Evolutionary conservation across 73 alveolate species (phyloP).

Genomic region (Paramecium bursaria): DNA sequence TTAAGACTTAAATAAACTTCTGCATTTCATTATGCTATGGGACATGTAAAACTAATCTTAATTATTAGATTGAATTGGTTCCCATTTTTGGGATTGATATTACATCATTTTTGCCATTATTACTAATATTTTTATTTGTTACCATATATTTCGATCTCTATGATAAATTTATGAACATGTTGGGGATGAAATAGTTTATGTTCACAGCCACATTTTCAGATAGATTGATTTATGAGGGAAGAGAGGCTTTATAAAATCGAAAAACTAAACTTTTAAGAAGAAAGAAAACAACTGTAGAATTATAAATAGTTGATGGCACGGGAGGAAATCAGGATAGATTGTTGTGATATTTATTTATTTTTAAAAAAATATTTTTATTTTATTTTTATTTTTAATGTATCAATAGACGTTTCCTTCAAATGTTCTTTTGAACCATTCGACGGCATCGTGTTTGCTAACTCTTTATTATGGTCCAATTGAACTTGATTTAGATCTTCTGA

Average conservation of each 20-base stretch:
- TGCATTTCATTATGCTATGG: slow-evolving; percentile 63
- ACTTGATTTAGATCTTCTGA: slow-evolving; percentile 69
- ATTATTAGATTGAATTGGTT: slow-evolving; percentile 43
- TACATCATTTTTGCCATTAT: slow-evolving; percentile 61
- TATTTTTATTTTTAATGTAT: slow-evolving; percentile 64
- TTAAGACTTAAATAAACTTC: slow-evolving; percentile 21
- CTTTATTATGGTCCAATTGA: slow-evolving; percentile 72
- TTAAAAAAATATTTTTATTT: too few species aligned
- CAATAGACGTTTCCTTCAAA: slow-evolving; percentile 74
- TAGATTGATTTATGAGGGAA: slow-evolving; percentile 60
- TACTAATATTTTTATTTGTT: slow-evolving; percentile 40
- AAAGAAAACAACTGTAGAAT: too few species aligned
- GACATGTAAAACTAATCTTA: slow-evolving; percentile 37
- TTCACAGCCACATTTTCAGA: slow-evolving; percentile 57
- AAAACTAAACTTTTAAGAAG: too few species aligned
- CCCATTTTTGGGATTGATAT: slow-evolving; percentile 66
- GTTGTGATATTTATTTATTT: too few species aligned
- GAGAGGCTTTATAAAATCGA: slow-evolving; percentile 18
- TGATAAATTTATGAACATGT: slow-evolving; percentile 39
- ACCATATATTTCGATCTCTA: slow-evolving; percentile 53
- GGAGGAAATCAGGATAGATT: too few species aligned
- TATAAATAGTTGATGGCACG: too few species aligned
- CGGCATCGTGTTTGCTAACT: slow-evolving; percentile 71
- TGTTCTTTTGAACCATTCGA: slow-evolving; percentile 72
- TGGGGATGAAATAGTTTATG: slow-evolving; percentile 59